Evolutionary conservation across 345 rosid species (phyloP).

Genomic region (Populus euphratica): DNA sequence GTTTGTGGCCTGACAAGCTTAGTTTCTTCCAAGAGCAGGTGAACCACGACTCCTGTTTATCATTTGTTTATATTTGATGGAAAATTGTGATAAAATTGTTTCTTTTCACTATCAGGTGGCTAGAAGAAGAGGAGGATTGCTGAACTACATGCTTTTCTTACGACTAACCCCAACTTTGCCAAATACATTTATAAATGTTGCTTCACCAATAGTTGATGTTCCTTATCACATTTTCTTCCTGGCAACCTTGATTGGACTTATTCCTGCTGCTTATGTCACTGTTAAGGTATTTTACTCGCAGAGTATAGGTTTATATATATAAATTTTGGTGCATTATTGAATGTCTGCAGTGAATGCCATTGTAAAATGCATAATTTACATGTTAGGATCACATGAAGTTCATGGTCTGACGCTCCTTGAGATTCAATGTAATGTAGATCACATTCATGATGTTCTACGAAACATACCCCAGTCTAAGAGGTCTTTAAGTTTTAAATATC

Average conservation of each 20-base stretch:
- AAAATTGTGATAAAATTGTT: constrained; percentile 6
- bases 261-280: constrained; percentile 89
- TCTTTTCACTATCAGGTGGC: constrained; percentile 56
- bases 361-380: not conserved
- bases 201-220: constrained; percentile 86
- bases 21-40: constrained; percentile 91
- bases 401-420: not conserved
- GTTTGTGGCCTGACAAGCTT: constrained; percentile 90
- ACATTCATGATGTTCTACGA: no score
- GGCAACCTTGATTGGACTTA: constrained; percentile 75
- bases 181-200: constrained; percentile 84
- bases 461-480: not conserved
- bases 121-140: constrained; percentile 55
- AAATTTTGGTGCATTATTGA: no score
- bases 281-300: constrained; percentile 55
- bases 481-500: no score
- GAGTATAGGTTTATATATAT: not conserved
- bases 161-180: constrained; percentile 92
- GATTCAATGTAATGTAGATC: no score
- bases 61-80: not conserved
- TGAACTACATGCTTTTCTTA: constrained; percentile 88
- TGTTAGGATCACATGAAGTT: not conserved
- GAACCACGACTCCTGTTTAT: constrained; percentile 6
- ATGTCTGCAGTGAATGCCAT: not conserved
- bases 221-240: constrained; percentile 86